A percentile compares a stretch with the other conserved stretches of the same genome.
Evolutionary conservation across 441 rosid species (phyloP).

Genomic region (Pelargonium hybrid): DNA sequence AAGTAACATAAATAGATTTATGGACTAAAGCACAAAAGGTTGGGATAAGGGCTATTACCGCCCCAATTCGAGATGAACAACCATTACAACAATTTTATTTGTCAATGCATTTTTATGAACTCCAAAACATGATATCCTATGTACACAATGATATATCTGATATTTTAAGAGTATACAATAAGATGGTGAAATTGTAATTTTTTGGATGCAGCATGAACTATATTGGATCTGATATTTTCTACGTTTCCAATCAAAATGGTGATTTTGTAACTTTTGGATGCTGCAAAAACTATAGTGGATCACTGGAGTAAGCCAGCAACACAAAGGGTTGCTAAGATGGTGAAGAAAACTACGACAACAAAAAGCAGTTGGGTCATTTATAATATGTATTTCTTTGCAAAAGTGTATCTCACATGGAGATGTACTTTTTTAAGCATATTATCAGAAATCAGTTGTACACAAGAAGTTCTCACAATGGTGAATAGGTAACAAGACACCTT

Average conservation of each 20-base stretch:
- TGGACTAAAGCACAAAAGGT: neutral
- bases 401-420: neutral
- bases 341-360: neutral
- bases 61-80: neutral
- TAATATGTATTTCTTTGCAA: neutral
- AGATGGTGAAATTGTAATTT: no score
- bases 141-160: neutral
- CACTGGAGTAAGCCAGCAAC: neutral
- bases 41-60: neutral
- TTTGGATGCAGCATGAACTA: no score
- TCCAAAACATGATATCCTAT: neutral
- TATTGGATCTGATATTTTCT: neutral
- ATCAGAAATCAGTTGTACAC: neutral
- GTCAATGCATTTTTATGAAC: no score
- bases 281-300: neutral
- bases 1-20: neutral
- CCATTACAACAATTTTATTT: neutral
- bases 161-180: neutral
- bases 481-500: slow-evolving; percentile 2
- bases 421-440: neutral
- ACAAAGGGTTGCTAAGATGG: neutral
- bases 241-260: neutral
- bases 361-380: neutral
- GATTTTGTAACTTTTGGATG: neutral
- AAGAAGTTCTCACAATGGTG: neutral